phyloP scores from a whole-genome alignment of 2,329 filamentous ascomycete species.

The Hypoxylon sp. region DNA sequence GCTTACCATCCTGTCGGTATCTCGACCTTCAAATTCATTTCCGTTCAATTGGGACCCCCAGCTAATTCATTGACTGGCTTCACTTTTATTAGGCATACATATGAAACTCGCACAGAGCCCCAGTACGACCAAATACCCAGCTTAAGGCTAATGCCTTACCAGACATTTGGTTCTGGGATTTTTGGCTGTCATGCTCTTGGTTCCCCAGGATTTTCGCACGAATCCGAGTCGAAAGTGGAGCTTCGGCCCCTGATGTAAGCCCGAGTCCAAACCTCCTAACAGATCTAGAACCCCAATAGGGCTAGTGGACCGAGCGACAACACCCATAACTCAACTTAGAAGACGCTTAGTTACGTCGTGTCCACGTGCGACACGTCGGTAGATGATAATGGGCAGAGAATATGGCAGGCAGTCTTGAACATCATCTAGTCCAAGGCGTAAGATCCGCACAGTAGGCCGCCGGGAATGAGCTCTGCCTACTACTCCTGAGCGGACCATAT shows the following conservation, averaged over 20 bases:
- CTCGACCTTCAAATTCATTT: neutral
- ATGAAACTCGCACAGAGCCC: neutral
- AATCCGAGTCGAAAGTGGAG: neutral
- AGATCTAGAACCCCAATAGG: constrained; percentile 1
- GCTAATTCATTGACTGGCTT: neutral
- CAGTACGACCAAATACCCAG: neutral
- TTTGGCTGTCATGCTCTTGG: neutral
- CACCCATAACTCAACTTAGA: constrained; percentile 2
- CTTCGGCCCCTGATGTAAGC: constrained; percentile 5
- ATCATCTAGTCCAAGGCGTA: neutral
- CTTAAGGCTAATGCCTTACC: neutral
- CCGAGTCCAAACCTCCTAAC: constrained; percentile 3
- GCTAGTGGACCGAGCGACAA: neutral
- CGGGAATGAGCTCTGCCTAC: neutral
- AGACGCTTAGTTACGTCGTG: constrained; percentile 6
- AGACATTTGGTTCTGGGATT: neutral
- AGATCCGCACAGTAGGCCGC: neutral
- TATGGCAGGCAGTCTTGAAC: neutral
- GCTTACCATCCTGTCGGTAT: constrained; percentile 13
- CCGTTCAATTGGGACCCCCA: neutral
- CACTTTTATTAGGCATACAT: neutral
- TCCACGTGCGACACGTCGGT: constrained; percentile 1
- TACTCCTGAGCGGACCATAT: too few species aligned
- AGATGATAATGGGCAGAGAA: neutral
- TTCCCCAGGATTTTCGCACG: neutral